These are phyloP conservation scores for Beauveria sp. DNA, from an alignment of 2,329 filamentous ascomycete species.

Conservation along the genomic window DNA sequence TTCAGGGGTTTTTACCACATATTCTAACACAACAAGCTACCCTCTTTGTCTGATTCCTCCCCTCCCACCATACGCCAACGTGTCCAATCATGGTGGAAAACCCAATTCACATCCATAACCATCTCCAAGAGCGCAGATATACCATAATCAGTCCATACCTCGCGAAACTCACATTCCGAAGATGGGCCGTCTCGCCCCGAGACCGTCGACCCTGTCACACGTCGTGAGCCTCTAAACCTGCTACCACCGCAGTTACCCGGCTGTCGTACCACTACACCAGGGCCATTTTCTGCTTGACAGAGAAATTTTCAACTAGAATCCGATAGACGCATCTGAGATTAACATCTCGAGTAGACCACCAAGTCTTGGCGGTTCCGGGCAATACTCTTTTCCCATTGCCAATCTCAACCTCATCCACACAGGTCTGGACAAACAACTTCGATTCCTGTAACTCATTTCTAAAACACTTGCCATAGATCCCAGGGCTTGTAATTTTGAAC, in stretches of 20 bases:
- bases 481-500: neutral
- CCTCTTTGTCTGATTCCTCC: neutral
- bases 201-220: neutral
- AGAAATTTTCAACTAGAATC: too few relatives aligned
- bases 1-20: neutral
- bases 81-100: neutral
- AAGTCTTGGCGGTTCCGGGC: neutral
- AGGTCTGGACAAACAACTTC: neutral
- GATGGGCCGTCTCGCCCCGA: neutral
- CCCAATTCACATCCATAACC: neutral
- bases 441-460: neutral
- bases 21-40: neutral
- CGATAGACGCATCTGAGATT: too few relatives aligned
- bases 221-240: neutral
- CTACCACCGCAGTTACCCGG: neutral
- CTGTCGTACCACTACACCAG: neutral
- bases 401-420: too few relatives aligned
- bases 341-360: too few relatives aligned
- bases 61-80: neutral
- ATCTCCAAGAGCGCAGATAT: neutral
- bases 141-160: neutral
- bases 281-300: neutral
- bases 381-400: too few relatives aligned
- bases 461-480: too few relatives aligned
- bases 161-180: neutral